Evolutionary conservation across 768 basidiomycete genomes (phyloP), one percentile per base, ranked within the genome.

Genomic region (Leucocoprinus sp.): DNA sequence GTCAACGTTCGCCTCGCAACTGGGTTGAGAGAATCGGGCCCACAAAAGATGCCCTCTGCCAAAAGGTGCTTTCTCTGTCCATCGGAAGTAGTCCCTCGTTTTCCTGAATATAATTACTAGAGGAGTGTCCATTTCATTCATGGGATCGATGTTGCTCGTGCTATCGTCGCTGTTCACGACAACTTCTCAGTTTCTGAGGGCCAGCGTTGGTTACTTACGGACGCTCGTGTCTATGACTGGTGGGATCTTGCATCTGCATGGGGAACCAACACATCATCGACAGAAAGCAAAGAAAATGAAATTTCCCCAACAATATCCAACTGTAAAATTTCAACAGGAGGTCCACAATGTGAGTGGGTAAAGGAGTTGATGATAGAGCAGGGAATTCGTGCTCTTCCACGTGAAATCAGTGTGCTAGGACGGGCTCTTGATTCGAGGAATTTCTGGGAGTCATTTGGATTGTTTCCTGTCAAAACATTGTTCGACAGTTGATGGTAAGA

Each of bases 231-330:
- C 29, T 78, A 80, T 54, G 80, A 83, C 56, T 82, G 80, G 80
- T 82, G 78, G 78, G 76, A 81, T 52, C 63, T 81, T 3, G 75
- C 73, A 1, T 70, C 71, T 5, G 70, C 74, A 2, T 81, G 78
- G 78, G 75, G 71, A 0, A 47, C 59, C 9, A 31, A 34, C 31
- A 48, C 42, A 11, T 11, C 31, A 4, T 12, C 31, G 11, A 31
- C 14, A 31, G 26, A 27, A 11, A 27, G 26, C 9, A 31, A 31
- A n/a, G 3, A 31, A 31, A 31, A 31, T 12, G 4, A 31, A 39
- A 23, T 23, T 31, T 8, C 17, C 15, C n/a, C 34, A n/a, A 18
- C 41, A 41, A 8, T 35, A 11, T 12, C 24, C 27, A 11, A 26
- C 2, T 14, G 17, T 17, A 37, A 43, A 2, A 55, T 57, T 5